phyloP scores from a whole-genome alignment of 2,329 filamentous ascomycete species.

The Pseudogymnoascus sp. region DNA sequence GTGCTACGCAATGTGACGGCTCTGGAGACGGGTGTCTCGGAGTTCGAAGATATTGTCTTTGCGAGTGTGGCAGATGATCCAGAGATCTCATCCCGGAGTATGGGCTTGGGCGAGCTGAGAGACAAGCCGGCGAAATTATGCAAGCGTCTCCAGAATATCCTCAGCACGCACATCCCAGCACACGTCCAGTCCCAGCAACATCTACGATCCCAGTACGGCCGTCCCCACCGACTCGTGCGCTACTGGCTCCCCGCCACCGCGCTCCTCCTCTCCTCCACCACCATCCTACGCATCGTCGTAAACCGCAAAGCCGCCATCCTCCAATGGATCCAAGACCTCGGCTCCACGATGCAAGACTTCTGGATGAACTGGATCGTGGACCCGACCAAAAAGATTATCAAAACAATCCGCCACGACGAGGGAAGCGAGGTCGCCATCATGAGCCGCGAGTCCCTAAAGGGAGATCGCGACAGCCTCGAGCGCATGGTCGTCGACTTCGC shows the following conservation, averaged over 20 bases:
- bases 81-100: constrained; percentile 40
- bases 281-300: constrained; percentile 69
- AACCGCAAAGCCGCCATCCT: constrained; percentile 69
- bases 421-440: constrained; percentile 93
- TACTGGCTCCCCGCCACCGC: constrained; percentile 79
- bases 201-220: constrained; percentile 59
- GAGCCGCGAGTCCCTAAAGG: constrained; percentile 84
- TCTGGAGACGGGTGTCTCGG: constrained; percentile 51
- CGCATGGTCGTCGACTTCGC: constrained; percentile 98
- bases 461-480: constrained; percentile 85
- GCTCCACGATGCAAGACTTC: constrained; percentile 74
- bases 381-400: constrained; percentile 71
- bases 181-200: constrained; percentile 51
- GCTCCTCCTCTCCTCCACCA: constrained; percentile 74
- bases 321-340: constrained; percentile 72
- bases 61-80: constrained; percentile 53
- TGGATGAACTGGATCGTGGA: constrained; percentile 96
- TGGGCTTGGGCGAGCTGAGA: constrained; percentile 9
- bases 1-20: constrained; percentile 65
- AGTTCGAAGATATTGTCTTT: constrained; percentile 60
- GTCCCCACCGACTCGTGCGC: constrained; percentile 64
- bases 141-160: constrained; percentile 58
- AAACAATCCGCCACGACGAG: constrained; percentile 87
- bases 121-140: constrained; percentile 54
- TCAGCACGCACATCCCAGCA: constrained; percentile 58